A percentile compares a stretch with the other conserved stretches of the same genome.
These are phyloP conservation scores for Stenogyne calaminthoides DNA, from an alignment of 305 asterid species.

Conservation along the genomic window DNA sequence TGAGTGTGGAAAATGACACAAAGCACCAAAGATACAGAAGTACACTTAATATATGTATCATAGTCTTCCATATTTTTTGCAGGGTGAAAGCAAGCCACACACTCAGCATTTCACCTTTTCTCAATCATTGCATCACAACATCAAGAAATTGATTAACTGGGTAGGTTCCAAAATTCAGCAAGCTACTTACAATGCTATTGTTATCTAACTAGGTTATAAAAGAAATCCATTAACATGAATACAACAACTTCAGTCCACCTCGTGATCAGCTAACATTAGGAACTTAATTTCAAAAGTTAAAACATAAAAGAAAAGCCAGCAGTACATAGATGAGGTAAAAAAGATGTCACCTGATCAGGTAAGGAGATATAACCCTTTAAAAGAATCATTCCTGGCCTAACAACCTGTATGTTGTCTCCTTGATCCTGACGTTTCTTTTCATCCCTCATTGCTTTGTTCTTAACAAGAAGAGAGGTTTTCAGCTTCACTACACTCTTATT, in stretches of 20 bases:
- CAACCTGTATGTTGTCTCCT: slow-evolving; percentile 36
- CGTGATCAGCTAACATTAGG: background rate
- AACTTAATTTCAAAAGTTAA: background rate
- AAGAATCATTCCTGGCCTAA: slow-evolving; percentile 78
- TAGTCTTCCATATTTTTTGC: background rate
- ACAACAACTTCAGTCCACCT: slow-evolving; percentile 12
- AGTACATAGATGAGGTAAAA: background rate
- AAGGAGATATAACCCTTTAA: slow-evolving; percentile 55
- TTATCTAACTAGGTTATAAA: slow-evolving; percentile 5
- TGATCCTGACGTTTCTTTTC: slow-evolving; percentile 39
- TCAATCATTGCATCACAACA: background rate
- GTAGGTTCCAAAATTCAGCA: background rate
- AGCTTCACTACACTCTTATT: slow-evolving; percentile 32
- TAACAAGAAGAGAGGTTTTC: slow-evolving; percentile 43
- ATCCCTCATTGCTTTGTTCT: slow-evolving; percentile 52
- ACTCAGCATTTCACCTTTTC: background rate
- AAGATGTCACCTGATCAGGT: slow-evolving; percentile 55
- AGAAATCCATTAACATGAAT: background rate
- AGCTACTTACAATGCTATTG: background rate
- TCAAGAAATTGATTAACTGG: background rate
- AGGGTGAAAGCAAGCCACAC: background rate
- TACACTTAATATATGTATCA: background rate
- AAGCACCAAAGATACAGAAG: background rate
- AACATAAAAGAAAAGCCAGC: slow-evolving; percentile 6
- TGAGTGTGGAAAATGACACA: slow-evolving; percentile 1